Base-by-base conservation (phyloP, 208 protist genomes). In the Acanthamoeba quina region DNA sequence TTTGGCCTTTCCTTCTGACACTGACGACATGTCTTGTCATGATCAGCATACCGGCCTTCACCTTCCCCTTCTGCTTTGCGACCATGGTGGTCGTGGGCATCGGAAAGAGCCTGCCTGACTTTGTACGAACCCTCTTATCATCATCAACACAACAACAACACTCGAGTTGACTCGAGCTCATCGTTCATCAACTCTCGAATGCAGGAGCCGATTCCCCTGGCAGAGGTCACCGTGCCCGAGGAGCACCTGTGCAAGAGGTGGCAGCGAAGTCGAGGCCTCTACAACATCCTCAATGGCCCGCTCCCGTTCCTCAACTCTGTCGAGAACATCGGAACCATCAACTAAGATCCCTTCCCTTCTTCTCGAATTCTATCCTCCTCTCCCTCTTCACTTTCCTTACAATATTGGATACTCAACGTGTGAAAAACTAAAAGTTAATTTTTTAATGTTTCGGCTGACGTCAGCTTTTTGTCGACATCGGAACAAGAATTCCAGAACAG, bases 1-100 rank as follows among this genome's bases (percentile, higher is more conserved):
- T 44, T 44, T 44, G 41, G 41, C 41, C 60, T 66, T 66, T 21
- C 1, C 37, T 3, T 37, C 37, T 37, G 37, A 37, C 37, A 3
- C 37, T 37, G 37, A 37, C 37, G 37, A 37, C 37, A 37, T 3
- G 41, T 44, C 41, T 3, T 47, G 6, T 5, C 2, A 47, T 47
- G 6, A 47, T 47, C 31, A 72, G 74, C 37, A 3, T 86, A 2
- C 78, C 78, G 34, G 78, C 78, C 34, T 60, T 86, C 78, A 86
- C 78, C 44, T 86, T 86, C 44, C 78, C 78, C 78, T 86, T 86
- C 49, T 86, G 78, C 47, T 52, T 86, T 26, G 78, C 47, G 21
- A 60, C 78, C 17, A 21, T 86, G 24, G 47, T 86, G 17, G 41
- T 86, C 6, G 78, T 86, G 6, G 47, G 41, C n/a, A 86, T 86